Evolutionary conservation across 345 rosid genomes (phyloP), one percentile per base, ranked within the genome.

Genomic region (Eucalyptus urophylla): DNA sequence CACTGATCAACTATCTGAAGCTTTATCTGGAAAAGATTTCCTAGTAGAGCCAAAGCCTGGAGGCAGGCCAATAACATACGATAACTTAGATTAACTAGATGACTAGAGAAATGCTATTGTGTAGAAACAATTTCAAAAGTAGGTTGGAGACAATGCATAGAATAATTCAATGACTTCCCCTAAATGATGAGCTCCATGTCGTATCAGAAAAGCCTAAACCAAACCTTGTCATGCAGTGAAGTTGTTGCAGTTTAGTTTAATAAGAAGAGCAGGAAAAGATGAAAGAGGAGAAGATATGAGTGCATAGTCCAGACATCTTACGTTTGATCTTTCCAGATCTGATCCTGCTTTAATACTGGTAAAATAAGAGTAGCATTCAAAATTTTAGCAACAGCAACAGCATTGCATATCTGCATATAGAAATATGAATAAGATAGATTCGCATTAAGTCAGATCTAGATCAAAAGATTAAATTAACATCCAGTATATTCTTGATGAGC

Each of bases 261-360:
- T 76, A 40, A 37, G 83, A 76, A 40, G 47, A 40, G 11, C 12
- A 76, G 83, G 47, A 49, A 86, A 40, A 86, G 65, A 10, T 33
- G 45, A 53, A 56, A 86, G 62, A 51, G 65, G 44, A 86, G 29
- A 31, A 37, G 44, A 87, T 27, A 19, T 27, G 24, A 87, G 81
- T 54, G 27, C 87, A 87, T 21, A 83, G 81, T 67, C 88, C 54
- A 50, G 87, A 80, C 22, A 90, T 90, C 97, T 89, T 88, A 98
- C 99, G 99, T 98, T 92, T 97, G 98, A 92, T 98, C 99, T 90
- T 98, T 97, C 99, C 99, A 97, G 90, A 98, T 98, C 91, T 98
- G 99, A 91, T 98, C 99, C 92, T 98, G 99, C 96, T 98, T 98
- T 91, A 98, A 90, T 56, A 98, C 99, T 72, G 99, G 99, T 88